Evolutionary conservation across 2,329 filamentous ascomycete species (phyloP).

Genomic region (Tolypocladium amazonense): DNA sequence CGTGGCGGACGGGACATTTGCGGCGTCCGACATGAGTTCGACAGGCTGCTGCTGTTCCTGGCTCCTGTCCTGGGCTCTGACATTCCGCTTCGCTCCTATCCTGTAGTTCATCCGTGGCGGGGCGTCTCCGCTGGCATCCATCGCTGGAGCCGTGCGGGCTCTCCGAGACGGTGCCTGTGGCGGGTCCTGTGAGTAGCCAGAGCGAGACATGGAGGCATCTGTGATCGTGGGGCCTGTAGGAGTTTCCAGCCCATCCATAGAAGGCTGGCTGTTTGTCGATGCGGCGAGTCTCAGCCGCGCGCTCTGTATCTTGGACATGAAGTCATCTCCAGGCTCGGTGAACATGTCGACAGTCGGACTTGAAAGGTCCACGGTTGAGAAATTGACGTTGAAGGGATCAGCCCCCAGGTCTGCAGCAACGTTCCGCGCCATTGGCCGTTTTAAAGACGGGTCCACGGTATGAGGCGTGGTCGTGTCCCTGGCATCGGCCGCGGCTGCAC

Average conservation of each 20-base stretch:
- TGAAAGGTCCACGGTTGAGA: slow-evolving; percentile 28
- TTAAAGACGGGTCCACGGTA: slow-evolving; percentile 27
- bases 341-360: slow-evolving; percentile 29
- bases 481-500: slow-evolving; percentile 17
- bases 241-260: slow-evolving; percentile 53
- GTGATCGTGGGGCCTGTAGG: slow-evolving; percentile 27
- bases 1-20: slow-evolving; percentile 24
- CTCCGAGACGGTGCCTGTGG: slow-evolving; percentile 42
- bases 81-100: slow-evolving; percentile 31
- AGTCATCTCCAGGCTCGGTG: slow-evolving; percentile 39
- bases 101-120: slow-evolving; percentile 56
- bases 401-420: slow-evolving; percentile 23
- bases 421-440: slow-evolving; percentile 29
- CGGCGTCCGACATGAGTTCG: slow-evolving; percentile 32
- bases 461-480: slow-evolving; percentile 24
- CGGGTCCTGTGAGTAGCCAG: slow-evolving; percentile 26
- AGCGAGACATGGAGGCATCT: slow-evolving; percentile 13
- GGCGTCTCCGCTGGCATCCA: slow-evolving; percentile 43
- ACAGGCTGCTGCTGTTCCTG: slow-evolving; percentile 11
- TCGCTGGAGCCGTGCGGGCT: slow-evolving; percentile 40
- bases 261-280: slow-evolving; percentile 23
- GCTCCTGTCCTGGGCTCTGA: slow-evolving; percentile 24
- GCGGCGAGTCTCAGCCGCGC: slow-evolving; percentile 35
- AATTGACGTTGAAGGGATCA: slow-evolving; percentile 43
- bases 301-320: slow-evolving; percentile 44